phyloP scores from a whole-genome alignment of 1,139 yeast species.

The Wickerhamomyces sp. region DNA sequence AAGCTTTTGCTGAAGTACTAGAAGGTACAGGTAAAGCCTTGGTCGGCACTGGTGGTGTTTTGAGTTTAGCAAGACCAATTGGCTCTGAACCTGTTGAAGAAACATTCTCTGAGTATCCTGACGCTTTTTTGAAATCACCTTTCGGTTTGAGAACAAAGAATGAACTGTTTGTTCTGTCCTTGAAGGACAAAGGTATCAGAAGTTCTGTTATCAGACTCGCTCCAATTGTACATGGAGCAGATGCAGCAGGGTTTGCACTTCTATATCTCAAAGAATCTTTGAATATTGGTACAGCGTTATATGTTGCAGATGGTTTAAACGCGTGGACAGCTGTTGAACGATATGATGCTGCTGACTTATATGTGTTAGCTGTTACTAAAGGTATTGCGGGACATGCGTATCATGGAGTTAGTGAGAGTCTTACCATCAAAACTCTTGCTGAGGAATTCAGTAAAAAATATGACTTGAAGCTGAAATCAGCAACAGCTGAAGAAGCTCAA shows the following conservation, averaged over 20 bases:
- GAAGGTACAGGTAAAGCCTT: slow-evolving; percentile 25
- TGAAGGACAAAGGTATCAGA: slow-evolving; percentile 23
- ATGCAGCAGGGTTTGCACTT: slow-evolving; percentile 15
- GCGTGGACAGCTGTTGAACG: slow-evolving; percentile 30
- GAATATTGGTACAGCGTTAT: slow-evolving; percentile 18
- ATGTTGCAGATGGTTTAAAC: slow-evolving; percentile 27
- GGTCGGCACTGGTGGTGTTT: slow-evolving; percentile 19
- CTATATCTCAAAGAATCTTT: slow-evolving; percentile 12
- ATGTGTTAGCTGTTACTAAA: slow-evolving; percentile 25
- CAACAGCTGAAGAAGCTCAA: slow-evolving; percentile 11
- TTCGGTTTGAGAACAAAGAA: slow-evolving; percentile 8
- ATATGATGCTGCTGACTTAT: slow-evolving; percentile 29
- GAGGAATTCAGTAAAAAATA: slow-evolving; percentile 22
- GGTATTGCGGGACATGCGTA: slow-evolving; percentile 25
- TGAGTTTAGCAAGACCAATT: slow-evolving; percentile 5
- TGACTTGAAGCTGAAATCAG: slow-evolving; percentile 13
- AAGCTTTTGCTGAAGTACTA: slow-evolving; percentile 24
- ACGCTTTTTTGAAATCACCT: background rate
- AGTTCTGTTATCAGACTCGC: slow-evolving; percentile 22
- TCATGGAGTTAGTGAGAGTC: slow-evolving; percentile 26
- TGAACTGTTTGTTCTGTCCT: slow-evolving; percentile 12
- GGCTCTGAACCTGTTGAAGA: slow-evolving; percentile 5
- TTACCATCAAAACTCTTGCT: slow-evolving; percentile 25
- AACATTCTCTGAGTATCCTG: slow-evolving; percentile 1
- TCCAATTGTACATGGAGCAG: slow-evolving; percentile 27